A percentile compares a stretch with the other conserved stretches of the same genome.
These are phyloP conservation scores for Russula virescens DNA, from an alignment of 768 basidiomycete genomes.

Conservation along the genomic window DNA sequence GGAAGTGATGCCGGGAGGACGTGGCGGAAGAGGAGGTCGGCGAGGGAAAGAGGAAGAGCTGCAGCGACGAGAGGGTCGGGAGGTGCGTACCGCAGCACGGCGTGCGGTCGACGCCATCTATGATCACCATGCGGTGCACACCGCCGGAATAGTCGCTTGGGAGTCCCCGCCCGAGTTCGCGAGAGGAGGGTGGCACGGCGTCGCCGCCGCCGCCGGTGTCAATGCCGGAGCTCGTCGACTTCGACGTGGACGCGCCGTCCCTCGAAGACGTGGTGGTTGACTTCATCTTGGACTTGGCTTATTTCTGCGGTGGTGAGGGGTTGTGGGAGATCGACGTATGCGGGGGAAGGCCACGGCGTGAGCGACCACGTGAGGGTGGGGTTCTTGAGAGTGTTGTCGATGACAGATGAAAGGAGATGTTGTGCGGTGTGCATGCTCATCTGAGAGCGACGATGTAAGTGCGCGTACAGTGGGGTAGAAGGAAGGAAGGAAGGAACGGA, in stretches of 20 bases:
- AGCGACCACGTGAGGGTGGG: slow-evolving; percentile 83
- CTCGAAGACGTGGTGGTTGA: slow-evolving; percentile 64
- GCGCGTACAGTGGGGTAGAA: not conserved
- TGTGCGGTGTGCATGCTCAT: slow-evolving; percentile 85
- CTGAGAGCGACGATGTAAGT: slow-evolving; percentile 33
- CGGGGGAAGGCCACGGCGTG: slow-evolving; percentile 57
- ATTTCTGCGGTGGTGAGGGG: slow-evolving; percentile 63
- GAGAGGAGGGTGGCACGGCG: slow-evolving; percentile 34
- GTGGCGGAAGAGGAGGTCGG: slow-evolving; percentile 55
- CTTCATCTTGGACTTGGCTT: slow-evolving; percentile 50
- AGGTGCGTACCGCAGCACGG: slow-evolving; percentile 87
- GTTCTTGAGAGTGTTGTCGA: slow-evolving; percentile 56
- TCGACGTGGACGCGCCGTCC: slow-evolving; percentile 66
- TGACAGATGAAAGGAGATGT: slow-evolving; percentile 75
- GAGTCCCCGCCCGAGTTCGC: slow-evolving; percentile 51
- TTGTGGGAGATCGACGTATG: slow-evolving; percentile 72
- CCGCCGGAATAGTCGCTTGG: slow-evolving; percentile 73
- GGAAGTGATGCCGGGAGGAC: slow-evolving; percentile 73
- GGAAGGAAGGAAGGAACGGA: slow-evolving; percentile 27
- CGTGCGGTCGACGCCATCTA: slow-evolving; percentile 76
- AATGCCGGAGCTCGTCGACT: slow-evolving; percentile 51
- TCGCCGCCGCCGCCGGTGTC: slow-evolving; percentile 31
- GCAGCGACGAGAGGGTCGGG: slow-evolving; percentile 66
- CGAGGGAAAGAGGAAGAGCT: slow-evolving; percentile 63
- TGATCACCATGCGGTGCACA: slow-evolving; percentile 72